Evolutionary conservation across 164 flowering plant genomes (phyloP).

Genomic region (Euptelea pleiosperma): DNA sequence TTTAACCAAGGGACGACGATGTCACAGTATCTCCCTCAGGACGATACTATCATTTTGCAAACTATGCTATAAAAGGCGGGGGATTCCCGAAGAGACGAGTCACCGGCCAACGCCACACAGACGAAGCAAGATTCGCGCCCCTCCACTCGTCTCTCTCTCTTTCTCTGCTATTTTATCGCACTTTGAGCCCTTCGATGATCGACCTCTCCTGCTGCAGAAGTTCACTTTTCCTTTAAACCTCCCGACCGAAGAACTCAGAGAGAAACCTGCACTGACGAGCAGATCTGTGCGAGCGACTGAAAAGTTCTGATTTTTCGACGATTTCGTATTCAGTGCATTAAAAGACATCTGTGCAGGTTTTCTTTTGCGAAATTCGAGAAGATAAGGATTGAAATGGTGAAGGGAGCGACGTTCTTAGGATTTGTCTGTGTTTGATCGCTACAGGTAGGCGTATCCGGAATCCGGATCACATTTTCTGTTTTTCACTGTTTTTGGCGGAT

Average conservation of each 20-base stretch:
- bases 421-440: not conserved
- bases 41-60: no score
- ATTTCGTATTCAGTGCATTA: conserved; percentile 45
- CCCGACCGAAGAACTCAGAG: not conserved
- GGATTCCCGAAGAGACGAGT: no score
- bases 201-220: not conserved
- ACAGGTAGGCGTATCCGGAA: not conserved
- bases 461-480: not conserved
- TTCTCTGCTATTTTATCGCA: conserved; percentile 17
- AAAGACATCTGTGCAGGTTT: conserved; percentile 7
- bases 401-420: no score
- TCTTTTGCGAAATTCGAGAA: conserved; percentile 9
- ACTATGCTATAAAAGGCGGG: no score
- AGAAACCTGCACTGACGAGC: not conserved
- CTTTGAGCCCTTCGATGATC: conserved; percentile 4
- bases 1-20: no score
- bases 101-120: no score
- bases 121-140: conserved; percentile 41
- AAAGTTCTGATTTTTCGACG: no score
- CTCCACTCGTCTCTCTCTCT: conserved; percentile 36
- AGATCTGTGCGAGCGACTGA: conserved; percentile 11
- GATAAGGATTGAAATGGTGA: no score
- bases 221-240: not conserved
- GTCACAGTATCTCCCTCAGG: no score
- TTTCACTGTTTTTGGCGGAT: not conserved